These are phyloP conservation scores for Nicotiana attenuata DNA, from an alignment of 257 asterid genomes.

Conservation along the genomic window DNA sequence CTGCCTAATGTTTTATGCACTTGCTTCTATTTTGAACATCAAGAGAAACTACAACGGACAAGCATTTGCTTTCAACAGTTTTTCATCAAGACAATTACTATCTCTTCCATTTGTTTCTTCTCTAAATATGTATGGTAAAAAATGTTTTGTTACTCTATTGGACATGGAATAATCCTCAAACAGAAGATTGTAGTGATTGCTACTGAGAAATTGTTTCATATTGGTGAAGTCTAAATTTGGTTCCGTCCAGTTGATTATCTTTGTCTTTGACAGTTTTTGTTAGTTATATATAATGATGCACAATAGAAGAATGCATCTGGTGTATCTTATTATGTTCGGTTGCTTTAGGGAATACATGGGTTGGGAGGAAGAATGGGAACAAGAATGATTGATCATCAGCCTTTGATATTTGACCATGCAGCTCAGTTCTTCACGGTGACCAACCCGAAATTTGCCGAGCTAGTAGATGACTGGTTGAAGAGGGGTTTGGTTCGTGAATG, in stretches of 20 bases:
- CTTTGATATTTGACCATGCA: slow-evolving; percentile 75
- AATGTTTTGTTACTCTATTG: neutral
- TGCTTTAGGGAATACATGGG: slow-evolving; percentile 75
- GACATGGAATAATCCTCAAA: neutral
- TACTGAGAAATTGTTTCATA: neutral
- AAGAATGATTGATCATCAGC: slow-evolving; percentile 62
- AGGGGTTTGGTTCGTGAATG: slow-evolving; percentile 63
- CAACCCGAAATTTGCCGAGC: slow-evolving; percentile 61
- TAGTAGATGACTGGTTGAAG: slow-evolving; percentile 66
- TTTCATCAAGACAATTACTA: neutral
- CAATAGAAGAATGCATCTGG: neutral
- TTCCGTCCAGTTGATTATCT: neutral
- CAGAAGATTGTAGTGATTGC: neutral
- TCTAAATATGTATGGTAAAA: neutral
- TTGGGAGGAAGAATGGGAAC: slow-evolving; percentile 98
- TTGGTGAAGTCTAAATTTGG: neutral
- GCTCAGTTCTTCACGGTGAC: slow-evolving; percentile 89
- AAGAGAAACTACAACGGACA: neutral
- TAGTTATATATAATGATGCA: neutral
- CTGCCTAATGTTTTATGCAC: neutral
- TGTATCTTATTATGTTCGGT: slow-evolving; percentile 30
- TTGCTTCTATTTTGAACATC: neutral
- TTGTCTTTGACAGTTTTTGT: neutral
- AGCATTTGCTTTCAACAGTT: neutral
- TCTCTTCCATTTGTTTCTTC: neutral